A percentile compares a stretch with the other conserved stretches of the same genome.
phyloP scores from a whole-genome alignment of 2,329 filamentous ascomycete genomes.

The Aspergillus calidoustus region DNA sequence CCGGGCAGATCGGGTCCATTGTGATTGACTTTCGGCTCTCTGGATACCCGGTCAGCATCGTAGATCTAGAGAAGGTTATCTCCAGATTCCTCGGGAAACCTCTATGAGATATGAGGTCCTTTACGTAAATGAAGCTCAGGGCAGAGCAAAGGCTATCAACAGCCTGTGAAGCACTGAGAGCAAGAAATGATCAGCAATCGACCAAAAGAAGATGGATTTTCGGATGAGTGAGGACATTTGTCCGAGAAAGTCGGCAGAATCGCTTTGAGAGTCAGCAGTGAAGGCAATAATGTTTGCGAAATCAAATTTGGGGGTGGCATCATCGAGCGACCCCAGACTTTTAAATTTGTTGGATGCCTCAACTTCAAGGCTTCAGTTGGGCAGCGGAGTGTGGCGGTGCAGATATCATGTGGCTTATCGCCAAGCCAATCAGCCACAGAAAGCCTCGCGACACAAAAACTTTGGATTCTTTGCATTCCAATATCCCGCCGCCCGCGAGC shows the following conservation, averaged over 20 bases:
- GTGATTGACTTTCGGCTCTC: constrained; percentile 6
- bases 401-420: constrained; percentile 6
- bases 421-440: constrained; percentile 23
- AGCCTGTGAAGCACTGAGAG: background rate
- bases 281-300: background rate
- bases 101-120: constrained; percentile 13
- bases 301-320: background rate
- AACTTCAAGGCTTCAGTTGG: background rate
- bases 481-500: constrained; percentile 23
- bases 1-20: background rate
- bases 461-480: constrained; percentile 18
- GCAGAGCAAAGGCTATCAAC: background rate
- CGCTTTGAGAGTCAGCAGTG: background rate
- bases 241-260: background rate
- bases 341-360: background rate
- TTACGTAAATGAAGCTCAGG: constrained; percentile 16
- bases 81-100: background rate
- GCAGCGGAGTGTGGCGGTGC: constrained; percentile 11
- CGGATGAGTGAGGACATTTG: background rate
- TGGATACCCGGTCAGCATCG: background rate
- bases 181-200: background rate
- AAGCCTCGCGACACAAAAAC: constrained; percentile 30
- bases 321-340: background rate
- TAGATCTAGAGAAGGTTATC: background rate
- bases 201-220: background rate